Evolutionary conservation across 768 basidiomycete species (phyloP).

Genomic region (Kondoa subrosea): DNA sequence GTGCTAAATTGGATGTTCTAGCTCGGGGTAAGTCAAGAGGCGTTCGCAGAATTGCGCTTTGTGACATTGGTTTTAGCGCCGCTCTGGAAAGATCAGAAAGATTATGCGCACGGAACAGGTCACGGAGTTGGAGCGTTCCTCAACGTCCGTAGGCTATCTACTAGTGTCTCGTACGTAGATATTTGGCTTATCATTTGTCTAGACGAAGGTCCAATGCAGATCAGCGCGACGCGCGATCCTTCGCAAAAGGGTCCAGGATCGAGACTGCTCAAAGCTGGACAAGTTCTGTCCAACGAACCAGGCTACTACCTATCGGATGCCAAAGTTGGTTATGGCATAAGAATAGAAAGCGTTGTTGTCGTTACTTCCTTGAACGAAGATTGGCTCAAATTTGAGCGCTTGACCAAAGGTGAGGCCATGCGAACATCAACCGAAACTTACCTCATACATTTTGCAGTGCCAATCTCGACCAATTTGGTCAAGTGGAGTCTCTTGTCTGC

Average conservation of each 20-base stretch:
- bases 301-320: constrained; percentile 47
- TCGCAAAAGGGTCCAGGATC: not conserved
- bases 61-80: not conserved
- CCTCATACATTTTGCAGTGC: constrained; percentile 60
- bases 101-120: constrained; percentile 64
- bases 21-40: constrained; percentile 15
- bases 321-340: constrained; percentile 54
- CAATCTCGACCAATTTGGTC: constrained; percentile 80
- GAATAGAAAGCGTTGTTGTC: constrained; percentile 70
- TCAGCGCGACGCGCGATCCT: constrained; percentile 11
- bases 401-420: constrained; percentile 40
- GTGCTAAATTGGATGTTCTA: constrained; percentile 18
- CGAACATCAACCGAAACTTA: not conserved
- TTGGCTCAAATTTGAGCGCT: constrained; percentile 80
- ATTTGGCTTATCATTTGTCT: not conserved
- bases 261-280: constrained; percentile 54
- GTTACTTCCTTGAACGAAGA: constrained; percentile 51
- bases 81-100: constrained; percentile 25
- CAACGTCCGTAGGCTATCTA: constrained; percentile 25
- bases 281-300: constrained; percentile 80
- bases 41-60: not conserved
- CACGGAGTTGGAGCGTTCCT: constrained; percentile 80
- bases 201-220: constrained; percentile 25
- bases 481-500: constrained; percentile 66
- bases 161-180: too few species aligned